Base-by-base conservation (phyloP, 2,329 filamentous ascomycete species). In the Cercospora sesami region DNA sequence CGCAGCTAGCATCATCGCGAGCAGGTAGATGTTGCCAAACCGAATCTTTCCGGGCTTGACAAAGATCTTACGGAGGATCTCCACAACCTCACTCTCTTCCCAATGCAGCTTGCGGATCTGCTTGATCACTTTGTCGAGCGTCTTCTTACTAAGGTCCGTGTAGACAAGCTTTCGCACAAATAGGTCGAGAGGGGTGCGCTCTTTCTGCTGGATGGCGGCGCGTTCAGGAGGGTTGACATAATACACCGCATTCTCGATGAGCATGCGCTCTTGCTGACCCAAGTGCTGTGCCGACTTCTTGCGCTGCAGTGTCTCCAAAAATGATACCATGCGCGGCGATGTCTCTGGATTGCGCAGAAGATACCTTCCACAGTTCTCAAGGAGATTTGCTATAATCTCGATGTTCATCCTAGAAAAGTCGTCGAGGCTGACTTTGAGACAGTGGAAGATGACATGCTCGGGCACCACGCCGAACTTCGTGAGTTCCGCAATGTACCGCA, bases 391-490 rank as follows among this genome's bases (percentile, higher is more conserved):
- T 71, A 99, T 94, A 74, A 99, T 97, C 79, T 99, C 96, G 71
- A 99, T 97, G 76, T 99, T 99, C 91, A 97, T 97, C 69, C 94
- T 88, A 2, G 95, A 97, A 77, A 99, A 99, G 76, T 99, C 95
- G 75, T 99, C 95, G 30, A 99, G 83, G 73, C 94, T 96, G 78
- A 99, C 94, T 80, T 97, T 99, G 74, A 99, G 88, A 78, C 95
- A 99, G 77, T 99, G 95, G 77, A 99, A 99, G 64, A 99, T 96
- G 71, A 99, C 94, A 80, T 99, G 95, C 79, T 99, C 95, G 0
- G 96, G 95, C 8, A 99, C 95, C 33, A 97, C 93, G 33, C 95
- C 94, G 76, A 99, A 99, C 78, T 99, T 99, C 68, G 95, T 99
- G 77, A 99, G 82, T 80, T 99, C 95, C 7, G 95, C 94, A 61